Percentiles rank a stretch among this genome's conserved stretches.
Evolutionary conservation across 768 basidiomycete genomes (phyloP).

Genomic region (Psilocybe cubensis): DNA sequence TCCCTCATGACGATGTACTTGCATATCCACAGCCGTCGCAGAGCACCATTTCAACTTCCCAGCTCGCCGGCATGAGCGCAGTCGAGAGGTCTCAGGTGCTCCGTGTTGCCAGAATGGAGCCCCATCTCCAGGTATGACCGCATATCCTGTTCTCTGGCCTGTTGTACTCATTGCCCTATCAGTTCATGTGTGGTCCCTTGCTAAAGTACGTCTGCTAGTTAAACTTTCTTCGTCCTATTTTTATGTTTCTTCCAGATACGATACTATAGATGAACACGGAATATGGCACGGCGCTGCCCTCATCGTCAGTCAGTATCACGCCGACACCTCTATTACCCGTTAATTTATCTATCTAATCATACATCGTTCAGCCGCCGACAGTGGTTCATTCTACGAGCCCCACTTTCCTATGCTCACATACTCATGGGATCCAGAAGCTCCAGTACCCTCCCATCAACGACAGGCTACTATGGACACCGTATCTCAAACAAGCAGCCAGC

Average conservation of each 20-base stretch:
- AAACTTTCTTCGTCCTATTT: background rate
- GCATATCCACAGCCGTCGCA: conserved; percentile 25
- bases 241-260: conserved; percentile 55
- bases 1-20: conserved; percentile 9
- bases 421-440: conserved; percentile 69
- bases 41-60: conserved; percentile 36
- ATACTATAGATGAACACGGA: conserved; percentile 78
- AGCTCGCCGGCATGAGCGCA: conserved; percentile 56
- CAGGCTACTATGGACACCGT: background rate
- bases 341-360: background rate
- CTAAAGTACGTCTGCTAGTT: conserved; percentile 44
- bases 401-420: conserved; percentile 68
- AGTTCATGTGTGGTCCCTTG: conserved; percentile 92
- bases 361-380: conserved; percentile 64
- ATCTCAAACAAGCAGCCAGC: conserved; percentile 1
- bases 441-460: conserved; percentile 17
- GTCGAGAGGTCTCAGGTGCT: conserved; percentile 68
- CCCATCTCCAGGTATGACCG: conserved; percentile 65
- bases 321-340: background rate
- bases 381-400: conserved; percentile 78
- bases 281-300: conserved; percentile 90
- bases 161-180: conserved; percentile 10
- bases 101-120: conserved; percentile 70
- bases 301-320: conserved; percentile 73
- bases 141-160: background rate